Evolutionary conservation across 768 basidiomycete genomes (phyloP).

Genomic region (Gymnopilus junonius): DNA sequence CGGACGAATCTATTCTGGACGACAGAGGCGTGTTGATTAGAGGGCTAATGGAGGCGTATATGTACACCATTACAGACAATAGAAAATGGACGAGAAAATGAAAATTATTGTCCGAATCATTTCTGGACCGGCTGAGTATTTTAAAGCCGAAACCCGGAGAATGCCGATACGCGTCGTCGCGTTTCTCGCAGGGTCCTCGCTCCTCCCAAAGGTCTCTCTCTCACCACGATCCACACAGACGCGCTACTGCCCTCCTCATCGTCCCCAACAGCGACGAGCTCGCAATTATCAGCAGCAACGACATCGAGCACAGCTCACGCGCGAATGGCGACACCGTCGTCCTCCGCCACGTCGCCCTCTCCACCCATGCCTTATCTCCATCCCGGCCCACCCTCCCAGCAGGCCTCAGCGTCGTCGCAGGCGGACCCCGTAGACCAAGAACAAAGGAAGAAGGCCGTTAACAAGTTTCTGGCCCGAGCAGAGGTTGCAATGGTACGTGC

Average conservation of each 20-base stretch:
- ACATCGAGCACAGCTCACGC: conserved; percentile 41
- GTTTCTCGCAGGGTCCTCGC: conserved; percentile 42
- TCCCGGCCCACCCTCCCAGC: conserved; percentile 44
- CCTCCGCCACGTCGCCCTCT: conserved; percentile 82
- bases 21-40: conserved; percentile 6
- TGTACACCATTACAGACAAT: neutral
- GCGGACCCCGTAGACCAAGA: conserved; percentile 55
- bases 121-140: conserved; percentile 32
- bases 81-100: conserved; percentile 9
- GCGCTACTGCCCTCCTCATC: conserved; percentile 31
- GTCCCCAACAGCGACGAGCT: conserved; percentile 41
- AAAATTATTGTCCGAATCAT: conserved; percentile 17
- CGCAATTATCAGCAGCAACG: conserved; percentile 35
- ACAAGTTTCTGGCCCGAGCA: conserved; percentile 79
- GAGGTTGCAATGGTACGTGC: conserved; percentile 79
- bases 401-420: conserved; percentile 34
- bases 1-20: conserved; percentile 16
- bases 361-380: conserved; percentile 70
- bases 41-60: conserved; percentile 7
- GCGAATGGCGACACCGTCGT: conserved; percentile 79
- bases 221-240: conserved; percentile 33
- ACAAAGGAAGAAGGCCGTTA: conserved; percentile 66
- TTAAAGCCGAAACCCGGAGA: conserved; percentile 48
- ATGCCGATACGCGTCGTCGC: conserved; percentile 60
- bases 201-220: conserved; percentile 34